These are phyloP conservation scores for Grigorovia jiainica DNA, from an alignment of 805 yeast genomes.

Conservation along the genomic window DNA sequence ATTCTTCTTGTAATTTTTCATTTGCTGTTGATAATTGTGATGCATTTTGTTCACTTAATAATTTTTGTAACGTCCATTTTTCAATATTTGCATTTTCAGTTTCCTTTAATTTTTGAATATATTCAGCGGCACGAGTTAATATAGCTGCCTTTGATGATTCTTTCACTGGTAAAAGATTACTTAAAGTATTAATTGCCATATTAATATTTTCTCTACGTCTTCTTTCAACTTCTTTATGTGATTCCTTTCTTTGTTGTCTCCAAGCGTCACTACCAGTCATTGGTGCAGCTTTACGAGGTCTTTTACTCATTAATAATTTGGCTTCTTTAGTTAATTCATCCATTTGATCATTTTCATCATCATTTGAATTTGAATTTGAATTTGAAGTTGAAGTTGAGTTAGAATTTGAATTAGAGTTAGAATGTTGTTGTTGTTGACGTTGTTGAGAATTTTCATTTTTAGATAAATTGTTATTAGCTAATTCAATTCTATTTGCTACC, in stretches of 20 bases:
- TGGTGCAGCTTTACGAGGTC: slow-evolving; percentile 25
- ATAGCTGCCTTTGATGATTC: slow-evolving; percentile 84
- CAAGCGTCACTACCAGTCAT: slow-evolving; percentile 25
- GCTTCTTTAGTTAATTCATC: slow-evolving; percentile 2
- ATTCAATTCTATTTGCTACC: background rate
- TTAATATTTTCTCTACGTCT: slow-evolving; percentile 85
- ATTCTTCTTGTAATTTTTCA: slow-evolving; percentile 78
- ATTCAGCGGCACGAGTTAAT: slow-evolving; percentile 79
- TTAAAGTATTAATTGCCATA: slow-evolving; percentile 73
- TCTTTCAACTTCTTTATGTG: slow-evolving; percentile 93
- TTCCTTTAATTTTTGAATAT: slow-evolving; percentile 80
- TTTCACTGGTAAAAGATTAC: slow-evolving; percentile 66
- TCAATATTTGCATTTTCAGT: slow-evolving; percentile 84
- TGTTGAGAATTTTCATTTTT: background rate
- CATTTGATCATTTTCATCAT: slow-evolving; percentile 1
- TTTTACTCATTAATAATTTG: slow-evolving; percentile 8
- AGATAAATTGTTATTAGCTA: background rate
- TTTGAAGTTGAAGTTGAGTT: slow-evolving; percentile 2
- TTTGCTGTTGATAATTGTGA: slow-evolving; percentile 76
- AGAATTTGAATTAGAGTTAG: slow-evolving; percentile 2
- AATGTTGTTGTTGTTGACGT: background rate
- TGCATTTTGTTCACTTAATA: slow-evolving; percentile 84
- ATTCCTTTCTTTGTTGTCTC: slow-evolving; percentile 58
- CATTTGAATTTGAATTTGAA: slow-evolving; percentile 8
- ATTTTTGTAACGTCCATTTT: slow-evolving; percentile 90